A percentile compares a stretch with the other conserved stretches of the same genome.
These are phyloP conservation scores for Taiozyma sp. DNA, from an alignment of 1,139 yeast species.

Conservation along the genomic window DNA sequence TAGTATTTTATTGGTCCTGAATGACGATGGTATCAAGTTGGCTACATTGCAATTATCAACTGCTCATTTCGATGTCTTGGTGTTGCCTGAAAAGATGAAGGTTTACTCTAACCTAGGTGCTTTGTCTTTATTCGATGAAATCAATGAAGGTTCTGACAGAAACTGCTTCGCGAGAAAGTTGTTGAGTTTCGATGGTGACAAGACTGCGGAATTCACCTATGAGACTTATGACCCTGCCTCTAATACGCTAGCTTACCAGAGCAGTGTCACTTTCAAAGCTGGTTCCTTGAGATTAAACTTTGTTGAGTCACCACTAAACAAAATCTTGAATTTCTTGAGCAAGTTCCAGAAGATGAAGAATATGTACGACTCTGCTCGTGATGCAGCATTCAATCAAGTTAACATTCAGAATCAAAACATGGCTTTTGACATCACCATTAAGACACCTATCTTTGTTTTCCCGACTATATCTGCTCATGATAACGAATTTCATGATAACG, in stretches of 20 bases:
- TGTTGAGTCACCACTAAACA: slow-evolving; percentile 72
- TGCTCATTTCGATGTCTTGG: slow-evolving; percentile 59
- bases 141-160: slow-evolving; percentile 55
- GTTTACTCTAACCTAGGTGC: slow-evolving; percentile 77
- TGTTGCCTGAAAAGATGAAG: slow-evolving; percentile 76
- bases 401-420: slow-evolving; percentile 56
- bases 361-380: slow-evolving; percentile 81
- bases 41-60: slow-evolving; percentile 76
- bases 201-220: slow-evolving; percentile 76
- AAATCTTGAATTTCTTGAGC: slow-evolving; percentile 59
- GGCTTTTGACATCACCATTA: slow-evolving; percentile 63
- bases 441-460: slow-evolving; percentile 79
- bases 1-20: slow-evolving; percentile 68
- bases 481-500: slow-evolving; percentile 43
- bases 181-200: slow-evolving; percentile 75
- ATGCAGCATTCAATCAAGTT: slow-evolving; percentile 64
- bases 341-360: slow-evolving; percentile 84
- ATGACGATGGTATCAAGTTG: slow-evolving; percentile 77
- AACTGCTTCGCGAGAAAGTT: slow-evolving; percentile 60
- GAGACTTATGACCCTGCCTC: slow-evolving; percentile 68
- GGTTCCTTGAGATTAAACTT: slow-evolving; percentile 74
- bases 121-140: slow-evolving; percentile 70
- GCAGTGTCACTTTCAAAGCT: slow-evolving; percentile 60
- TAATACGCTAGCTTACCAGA: slow-evolving; percentile 44
- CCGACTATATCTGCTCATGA: slow-evolving; percentile 53